Base-by-base conservation (phyloP, 2,329 filamentous ascomycete species). In the Sclerotinia sclerotiorum region DNA sequence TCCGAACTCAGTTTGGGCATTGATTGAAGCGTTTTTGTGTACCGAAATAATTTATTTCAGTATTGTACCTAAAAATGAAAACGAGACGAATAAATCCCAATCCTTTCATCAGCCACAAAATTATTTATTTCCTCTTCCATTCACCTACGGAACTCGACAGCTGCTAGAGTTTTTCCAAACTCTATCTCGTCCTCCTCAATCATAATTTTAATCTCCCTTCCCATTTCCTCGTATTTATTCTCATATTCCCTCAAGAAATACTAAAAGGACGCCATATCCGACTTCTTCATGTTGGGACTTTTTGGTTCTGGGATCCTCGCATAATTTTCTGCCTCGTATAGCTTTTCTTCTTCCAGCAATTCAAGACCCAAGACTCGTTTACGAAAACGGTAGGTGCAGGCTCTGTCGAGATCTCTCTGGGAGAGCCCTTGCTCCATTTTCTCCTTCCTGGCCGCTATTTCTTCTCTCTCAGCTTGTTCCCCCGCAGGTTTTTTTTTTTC, bases 361-460 rank as follows among this genome's bases (percentile, higher is more conserved):
- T 56, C 10, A 15, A 1, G 10, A 19, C 10, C 32, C 8, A n/a
- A 21, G 5, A 42, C 2, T 42, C 39, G 13, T 42, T 42, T 0
- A 6, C 11, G 5, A 35, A 56, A 56, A 56, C 19, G 29, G 13
- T 35, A 0, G 29, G 35, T 35, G 3, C 52, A 32, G 29, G 19
- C 1, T 2, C 32, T n/a, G 13, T 35, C 52, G 19, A 21, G 19
- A 2, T 1, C 0, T 10, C 5, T n/a, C 52, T 55, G 10, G 32
- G 6, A 5, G 2, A 1, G 0, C 1, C 2, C 4, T n/a, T 35
- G 5, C 8, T 7, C 1, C 19, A 1, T 35, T 35, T 55, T 35
- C 51, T 54, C 10, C 6, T 13, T 21, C 4, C 13, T 17, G 27
- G 17, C 24, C 7, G 1, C 19, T 5, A 17, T 21, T 15, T 7